phyloP scores from a whole-genome alignment of 106 monocot species.

The Amphibolis antarctica region DNA sequence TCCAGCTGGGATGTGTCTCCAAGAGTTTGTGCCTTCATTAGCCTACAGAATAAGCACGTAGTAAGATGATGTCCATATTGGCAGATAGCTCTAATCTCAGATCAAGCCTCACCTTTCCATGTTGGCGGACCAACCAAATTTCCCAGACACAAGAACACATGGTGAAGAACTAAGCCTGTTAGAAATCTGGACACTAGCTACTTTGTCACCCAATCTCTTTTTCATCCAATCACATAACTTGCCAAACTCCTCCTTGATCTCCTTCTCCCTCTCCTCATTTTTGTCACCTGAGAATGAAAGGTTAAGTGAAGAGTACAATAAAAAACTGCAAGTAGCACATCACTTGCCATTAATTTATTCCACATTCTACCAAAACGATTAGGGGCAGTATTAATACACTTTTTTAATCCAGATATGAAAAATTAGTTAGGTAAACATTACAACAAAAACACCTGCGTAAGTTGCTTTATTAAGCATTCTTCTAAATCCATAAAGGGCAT shows the following conservation, averaged over 20 bases:
- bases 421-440: too few relatives aligned
- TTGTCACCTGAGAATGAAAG: slow-evolving; percentile 50
- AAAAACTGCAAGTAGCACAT: background rate
- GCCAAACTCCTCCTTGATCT: slow-evolving; percentile 76
- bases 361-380: too few relatives aligned
- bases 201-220: slow-evolving; percentile 72
- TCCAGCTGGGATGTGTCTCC: slow-evolving; percentile 69
- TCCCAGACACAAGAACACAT: slow-evolving; percentile 89
- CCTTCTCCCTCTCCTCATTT: slow-evolving; percentile 89
- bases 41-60: slow-evolving; percentile 23
- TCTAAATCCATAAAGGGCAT: too few relatives aligned
- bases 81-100: background rate
- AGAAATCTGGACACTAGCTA: slow-evolving; percentile 86
- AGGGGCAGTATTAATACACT: too few relatives aligned
- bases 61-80: background rate
- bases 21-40: slow-evolving; percentile 86
- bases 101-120: slow-evolving; percentile 69
- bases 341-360: too few relatives aligned
- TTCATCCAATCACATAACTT: slow-evolving; percentile 89
- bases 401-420: slow-evolving; percentile 45
- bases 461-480: too few relatives aligned
- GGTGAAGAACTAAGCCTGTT: slow-evolving; percentile 85
- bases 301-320: background rate
- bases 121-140: slow-evolving; percentile 98
- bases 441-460: too few relatives aligned